phyloP scores from a whole-genome alignment of 176 grass and related monocot species.

The Bonia amplexicaulis region DNA sequence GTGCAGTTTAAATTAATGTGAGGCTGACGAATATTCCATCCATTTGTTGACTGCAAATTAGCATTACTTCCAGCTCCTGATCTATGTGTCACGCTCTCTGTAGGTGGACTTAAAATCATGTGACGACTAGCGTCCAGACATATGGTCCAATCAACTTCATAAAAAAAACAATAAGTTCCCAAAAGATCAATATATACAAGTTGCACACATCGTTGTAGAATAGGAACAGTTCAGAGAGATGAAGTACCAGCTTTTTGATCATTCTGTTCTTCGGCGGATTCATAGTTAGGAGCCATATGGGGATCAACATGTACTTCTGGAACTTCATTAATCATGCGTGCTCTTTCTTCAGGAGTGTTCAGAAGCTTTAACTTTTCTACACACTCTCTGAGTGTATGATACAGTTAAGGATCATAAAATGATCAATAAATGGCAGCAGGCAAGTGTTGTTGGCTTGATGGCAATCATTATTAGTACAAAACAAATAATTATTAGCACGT shows the following conservation, averaged over 20 bases:
- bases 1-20: conserved; percentile 39
- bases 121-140: conserved; percentile 4
- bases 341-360: conserved; percentile 73
- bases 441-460: neutral
- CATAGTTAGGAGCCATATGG: conserved; percentile 81
- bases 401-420: conserved; percentile 61
- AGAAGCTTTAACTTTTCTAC: conserved; percentile 85
- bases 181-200: conserved; percentile 18
- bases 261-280: conserved; percentile 60
- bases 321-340: conserved; percentile 66
- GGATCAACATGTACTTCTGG: conserved; percentile 76
- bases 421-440: conserved; percentile 9
- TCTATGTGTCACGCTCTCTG: conserved; percentile 16
- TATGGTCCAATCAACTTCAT: conserved; percentile 46
- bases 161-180: neutral
- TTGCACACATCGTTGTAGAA: conserved; percentile 1
- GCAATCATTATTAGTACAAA: conserved; percentile 17
- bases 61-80: conserved; percentile 22
- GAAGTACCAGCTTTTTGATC: conserved; percentile 53
- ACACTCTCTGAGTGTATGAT: conserved; percentile 80
- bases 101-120: conserved; percentile 1
- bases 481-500: neutral
- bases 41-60: conserved; percentile 27
- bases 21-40: conserved; percentile 12
- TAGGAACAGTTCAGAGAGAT: neutral